Evolutionary conservation across 208 protist species (phyloP), one percentile per base, ranked within the genome.

Genomic region (Trypanosoma scelopori): DNA sequence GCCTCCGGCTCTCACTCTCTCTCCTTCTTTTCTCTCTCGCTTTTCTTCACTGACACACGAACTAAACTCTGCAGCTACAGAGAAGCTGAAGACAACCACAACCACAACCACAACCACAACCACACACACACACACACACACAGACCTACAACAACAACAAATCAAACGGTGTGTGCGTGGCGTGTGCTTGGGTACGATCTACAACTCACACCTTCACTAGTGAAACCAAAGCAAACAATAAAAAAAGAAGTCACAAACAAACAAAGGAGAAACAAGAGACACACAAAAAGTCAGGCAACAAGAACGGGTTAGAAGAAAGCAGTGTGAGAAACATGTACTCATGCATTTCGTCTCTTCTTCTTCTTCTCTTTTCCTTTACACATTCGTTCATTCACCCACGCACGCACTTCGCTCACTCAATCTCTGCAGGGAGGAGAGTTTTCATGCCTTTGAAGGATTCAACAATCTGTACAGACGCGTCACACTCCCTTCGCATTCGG

Each of bases 41-140:
- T 62, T 52, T 46, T 62, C 48, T 41, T 25, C 16, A 13, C 6
- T 35, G 3, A 50, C 7, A 41, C 25, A 41, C n/a, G 39, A 28
- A 58, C 30, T 12, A 62, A 18, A 42, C 57, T 58, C 55, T 68
- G 45, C 49, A 79, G 65, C 65, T 28, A 62, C 9, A 75, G 56
- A 23, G 52, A 63, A 43, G 23, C 45, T 16, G 37, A 20, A 35
- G 45, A 7, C 22, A 48, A 60, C 22, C n/a, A 16, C 16, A 42
- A 28, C 9, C 18, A 46, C 22, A 48, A 60, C 22, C n/a, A 16
- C 16, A 42, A 28, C 9, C 18, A n/a, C n/a, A n/a, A n/a, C n/a
- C n/a, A n/a, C n/a, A 20, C 20, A 65, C 1, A 50, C 23, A 50
- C 28, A 66, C 22, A 53, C 25, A 55, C 25, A 35, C n/a, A 52